Base-by-base conservation (phyloP, 2,329 filamentous ascomycete species). In the Hymenoscyphus fraxineus region DNA sequence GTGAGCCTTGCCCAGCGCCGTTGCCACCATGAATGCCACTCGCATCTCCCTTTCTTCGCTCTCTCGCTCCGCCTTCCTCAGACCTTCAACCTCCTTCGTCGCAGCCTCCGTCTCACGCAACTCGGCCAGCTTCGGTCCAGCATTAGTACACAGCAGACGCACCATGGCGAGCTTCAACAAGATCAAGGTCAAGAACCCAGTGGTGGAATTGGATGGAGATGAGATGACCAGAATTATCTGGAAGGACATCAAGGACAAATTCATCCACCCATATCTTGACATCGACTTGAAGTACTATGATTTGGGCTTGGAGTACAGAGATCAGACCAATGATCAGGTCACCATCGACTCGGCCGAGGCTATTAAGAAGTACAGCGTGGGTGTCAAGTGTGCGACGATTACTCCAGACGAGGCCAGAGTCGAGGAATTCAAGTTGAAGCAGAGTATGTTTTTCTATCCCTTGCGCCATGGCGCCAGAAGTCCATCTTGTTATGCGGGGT, bases 181-280 rank as follows among this genome's bases (percentile, higher is more conserved):
- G 89, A 98, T 98, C 86, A 95, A 96, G 87, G 95, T 99, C 83
- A 93, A 96, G 88, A 98, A 97, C 81, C 95, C 95, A 71, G 89
- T 99, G 78, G 95, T 99, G 79, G 95, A 98, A 83, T 87, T 98
- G 75, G 94, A 98, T 78, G 94, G 94, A 76, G 87, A 90, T 74
- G 87, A 93, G 88, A 98, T 98, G 95, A 99, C 95, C 74, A 86
- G 95, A 75, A 93, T 99, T 78, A 99, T 99, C 83, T 99, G 95
- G 95, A 84, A 97, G 83, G 88, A 91, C 79, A 99, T 99, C 86
- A 97, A 97, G 86, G 91, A 98, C 82, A 97, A 96, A 85, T 94
- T 97, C 83, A 97, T 97, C 80, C 85, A 89, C 81, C 93, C 93
- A 64, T 97, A 95, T 82, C 89, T 99, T 72, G 93, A 97, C 79